phyloP scores from a whole-genome alignment of 148 eudicot genomes.

The Camellia lanceoleosa region DNA sequence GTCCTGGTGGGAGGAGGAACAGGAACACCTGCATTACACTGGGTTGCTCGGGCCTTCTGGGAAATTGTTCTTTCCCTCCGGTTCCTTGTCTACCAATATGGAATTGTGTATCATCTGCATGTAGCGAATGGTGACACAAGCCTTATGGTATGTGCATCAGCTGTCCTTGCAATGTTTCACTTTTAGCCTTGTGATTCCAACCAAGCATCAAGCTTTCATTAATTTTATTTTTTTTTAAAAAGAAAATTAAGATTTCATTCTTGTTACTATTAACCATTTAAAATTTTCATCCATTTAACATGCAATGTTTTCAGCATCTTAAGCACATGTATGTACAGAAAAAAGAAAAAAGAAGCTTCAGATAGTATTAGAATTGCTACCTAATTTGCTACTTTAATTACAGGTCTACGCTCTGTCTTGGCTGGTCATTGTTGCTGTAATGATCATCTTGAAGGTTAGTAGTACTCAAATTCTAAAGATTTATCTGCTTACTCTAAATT shows the following conservation, averaged over 20 bases:
- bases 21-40: slow-evolving; percentile 58
- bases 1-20: slow-evolving; percentile 93
- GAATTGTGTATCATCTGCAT: slow-evolving; percentile 69
- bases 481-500: neutral
- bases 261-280: neutral
- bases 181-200: slow-evolving; percentile 10
- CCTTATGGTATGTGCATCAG: slow-evolving; percentile 44
- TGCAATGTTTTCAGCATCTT: neutral
- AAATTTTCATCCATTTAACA: neutral
- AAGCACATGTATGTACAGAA: neutral
- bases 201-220: neutral
- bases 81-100: slow-evolving; percentile 70
- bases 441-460: slow-evolving; percentile 59
- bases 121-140: slow-evolving; percentile 60
- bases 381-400: slow-evolving; percentile 16
- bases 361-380: neutral
- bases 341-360: neutral
- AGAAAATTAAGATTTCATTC: neutral
- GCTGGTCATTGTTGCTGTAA: slow-evolving; percentile 75
- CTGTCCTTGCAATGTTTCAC: neutral
- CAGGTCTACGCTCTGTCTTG: slow-evolving; percentile 79
- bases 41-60: slow-evolving; percentile 49
- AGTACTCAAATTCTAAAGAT: neutral
- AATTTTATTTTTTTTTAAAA: neutral
- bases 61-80: slow-evolving; percentile 60